Percentiles rank a stretch among this genome's conserved stretches.
phyloP scores from a whole-genome alignment of 495 filamentous ascomycete species.

The Annulohypoxylon moriforme region DNA sequence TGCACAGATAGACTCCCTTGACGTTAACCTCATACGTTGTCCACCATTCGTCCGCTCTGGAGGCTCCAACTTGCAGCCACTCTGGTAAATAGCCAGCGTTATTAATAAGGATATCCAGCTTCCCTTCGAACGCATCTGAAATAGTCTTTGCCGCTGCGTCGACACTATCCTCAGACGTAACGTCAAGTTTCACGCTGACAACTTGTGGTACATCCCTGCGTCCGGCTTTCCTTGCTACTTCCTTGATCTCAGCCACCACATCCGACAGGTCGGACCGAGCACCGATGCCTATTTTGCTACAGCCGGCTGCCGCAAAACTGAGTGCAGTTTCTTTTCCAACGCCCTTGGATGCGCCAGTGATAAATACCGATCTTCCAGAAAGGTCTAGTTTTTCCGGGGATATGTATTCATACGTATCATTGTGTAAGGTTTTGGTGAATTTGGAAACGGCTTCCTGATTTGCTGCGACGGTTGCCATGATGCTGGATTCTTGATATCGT shows the following conservation, averaged over 20 bases:
- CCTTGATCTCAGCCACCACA: slow-evolving; percentile 49
- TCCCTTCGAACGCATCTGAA: slow-evolving; percentile 47
- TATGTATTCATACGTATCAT: slow-evolving; percentile 55
- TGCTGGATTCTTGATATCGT: not conserved
- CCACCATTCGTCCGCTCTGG: slow-evolving; percentile 56
- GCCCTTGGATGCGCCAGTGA: slow-evolving; percentile 68
- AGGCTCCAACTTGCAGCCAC: slow-evolving; percentile 48
- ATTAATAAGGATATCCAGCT: slow-evolving; percentile 57
- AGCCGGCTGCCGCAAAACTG: slow-evolving; percentile 57
- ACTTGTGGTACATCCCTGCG: slow-evolving; percentile 53
- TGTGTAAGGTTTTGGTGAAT: slow-evolving; percentile 43
- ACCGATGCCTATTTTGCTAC: slow-evolving; percentile 55
- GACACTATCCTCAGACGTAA: slow-evolving; percentile 54
- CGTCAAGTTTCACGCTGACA: slow-evolving; percentile 55
- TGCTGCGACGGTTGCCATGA: slow-evolving; percentile 27
- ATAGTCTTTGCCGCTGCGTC: slow-evolving; percentile 48
- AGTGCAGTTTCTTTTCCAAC: slow-evolving; percentile 65
- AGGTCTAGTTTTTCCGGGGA: slow-evolving; percentile 53
- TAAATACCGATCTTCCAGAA: slow-evolving; percentile 63
- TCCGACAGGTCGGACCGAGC: slow-evolving; percentile 55
- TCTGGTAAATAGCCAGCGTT: slow-evolving; percentile 57
- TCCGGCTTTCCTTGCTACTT: slow-evolving; percentile 49
- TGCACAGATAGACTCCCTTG: slow-evolving; percentile 56
- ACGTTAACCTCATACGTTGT: slow-evolving; percentile 57
- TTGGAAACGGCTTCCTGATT: slow-evolving; percentile 20